Evolutionary conservation across 169 alveolate genomes (phyloP), one percentile per base, ranked within the genome.

Genomic region (Besnoitia besnoiti): DNA sequence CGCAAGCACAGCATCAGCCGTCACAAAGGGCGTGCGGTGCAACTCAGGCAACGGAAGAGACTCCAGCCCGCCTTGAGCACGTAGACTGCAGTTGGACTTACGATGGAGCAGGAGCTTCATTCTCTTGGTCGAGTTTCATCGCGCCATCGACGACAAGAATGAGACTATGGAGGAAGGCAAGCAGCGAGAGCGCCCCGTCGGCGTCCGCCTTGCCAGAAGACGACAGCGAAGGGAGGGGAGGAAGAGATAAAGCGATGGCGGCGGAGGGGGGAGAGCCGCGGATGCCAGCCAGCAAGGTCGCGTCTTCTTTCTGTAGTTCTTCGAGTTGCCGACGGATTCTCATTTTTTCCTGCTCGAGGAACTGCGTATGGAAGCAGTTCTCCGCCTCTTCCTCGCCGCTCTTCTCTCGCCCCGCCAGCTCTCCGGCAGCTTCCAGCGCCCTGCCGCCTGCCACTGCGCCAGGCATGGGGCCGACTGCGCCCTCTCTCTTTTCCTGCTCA

Each of bases 291-390:
- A 55, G 44, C 19, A 35, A 14, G n/a, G 46, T 33, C 4, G 80
- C 46, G 44, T 35, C 46, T 76, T 88, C 92, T n/a, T 76, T 84
- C 76, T 88, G 73, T 0, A 88, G 85, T 3, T 82, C 92, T 24
- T 49, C 77, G 37, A 88, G 92, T 67, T 88, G 92, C 50, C 82
- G 84, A 42, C 39, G 73, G 33, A 88, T 59, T 33, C 92, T 85
- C 51, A n/a, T 46, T 67, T 67, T 82, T n/a, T 88, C 85, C 75
- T 88, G 92, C 85, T 30, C 33, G n/a, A 88, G 85, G 42, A 88
- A 88, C 85, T 88, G 92, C 46, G 62, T 84, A 16, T 82, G 87
- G 55, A 89, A 49, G 46, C 39, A 73, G 19, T 76, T 76, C 33
- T 89, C 93, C 76, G 44, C 35, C 12, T 76, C 89, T 59, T 33